Evolutionary conservation across 495 filamentous ascomycete species (phyloP).

Genomic region (Xylaria sp.): DNA sequence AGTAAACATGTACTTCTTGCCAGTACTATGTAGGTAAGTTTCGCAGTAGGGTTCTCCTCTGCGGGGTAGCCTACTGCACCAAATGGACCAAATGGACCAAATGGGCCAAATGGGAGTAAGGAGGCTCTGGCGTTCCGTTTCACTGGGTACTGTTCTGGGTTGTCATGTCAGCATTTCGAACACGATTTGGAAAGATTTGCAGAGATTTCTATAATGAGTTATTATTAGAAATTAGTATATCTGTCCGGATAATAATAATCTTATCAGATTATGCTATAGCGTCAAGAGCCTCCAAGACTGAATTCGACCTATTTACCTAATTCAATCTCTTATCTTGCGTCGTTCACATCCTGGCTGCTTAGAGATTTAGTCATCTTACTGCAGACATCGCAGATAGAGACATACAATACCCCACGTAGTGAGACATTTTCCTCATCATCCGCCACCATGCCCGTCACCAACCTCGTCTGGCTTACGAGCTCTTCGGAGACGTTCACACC

Average conservation of each 20-base stretch:
- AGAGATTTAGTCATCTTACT: background rate
- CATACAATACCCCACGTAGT: background rate
- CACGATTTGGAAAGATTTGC: constrained; percentile 15
- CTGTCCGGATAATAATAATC: background rate
- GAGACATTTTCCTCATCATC: constrained; percentile 1
- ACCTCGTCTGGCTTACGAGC: constrained; percentile 58
- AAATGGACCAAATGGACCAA: background rate
- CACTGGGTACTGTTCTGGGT: constrained; percentile 1
- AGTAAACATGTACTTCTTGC: background rate
- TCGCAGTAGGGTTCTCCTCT: constrained; percentile 14
- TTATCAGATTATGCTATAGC: constrained; percentile 20
- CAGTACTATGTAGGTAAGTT: background rate
- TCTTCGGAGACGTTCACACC: constrained; percentile 33
- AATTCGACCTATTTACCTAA: background rate
- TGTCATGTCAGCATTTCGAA: background rate
- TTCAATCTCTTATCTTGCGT: background rate
- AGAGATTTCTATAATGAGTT: background rate
- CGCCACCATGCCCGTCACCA: constrained; percentile 58
- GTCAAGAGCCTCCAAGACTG: background rate
- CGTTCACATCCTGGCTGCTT: background rate
- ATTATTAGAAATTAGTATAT: constrained; percentile 20
- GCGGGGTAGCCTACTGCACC: constrained; percentile 9
- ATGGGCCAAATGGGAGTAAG: background rate
- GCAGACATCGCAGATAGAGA: background rate
- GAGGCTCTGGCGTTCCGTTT: constrained; percentile 14